Evolutionary conservation across 768 basidiomycete genomes (phyloP).

Genomic region (Phanerodontia chrysosporium): DNA sequence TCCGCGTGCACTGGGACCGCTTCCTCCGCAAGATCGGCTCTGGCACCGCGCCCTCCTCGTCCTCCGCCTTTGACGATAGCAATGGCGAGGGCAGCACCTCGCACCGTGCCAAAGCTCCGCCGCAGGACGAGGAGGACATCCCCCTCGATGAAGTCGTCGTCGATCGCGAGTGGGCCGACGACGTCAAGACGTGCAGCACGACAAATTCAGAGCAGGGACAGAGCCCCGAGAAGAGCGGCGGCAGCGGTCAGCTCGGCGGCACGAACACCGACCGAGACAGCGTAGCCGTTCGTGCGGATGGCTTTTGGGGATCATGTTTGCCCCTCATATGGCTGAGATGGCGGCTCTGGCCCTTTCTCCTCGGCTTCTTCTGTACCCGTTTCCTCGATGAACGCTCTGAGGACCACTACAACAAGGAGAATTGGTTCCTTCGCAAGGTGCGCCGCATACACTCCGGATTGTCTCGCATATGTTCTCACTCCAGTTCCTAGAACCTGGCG

Average conservation of each 20-base stretch:
- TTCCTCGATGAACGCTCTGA: constrained; percentile 58
- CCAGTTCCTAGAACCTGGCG: constrained; percentile 43
- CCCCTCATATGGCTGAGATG: constrained; percentile 45
- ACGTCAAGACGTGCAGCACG: constrained; percentile 43
- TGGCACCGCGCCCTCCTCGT: constrained; percentile 35
- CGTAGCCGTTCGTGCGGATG: constrained; percentile 27
- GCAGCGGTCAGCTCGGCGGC: constrained; percentile 32
- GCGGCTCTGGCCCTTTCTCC: constrained; percentile 50
- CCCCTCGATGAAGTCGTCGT: constrained; percentile 72
- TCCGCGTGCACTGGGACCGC: constrained; percentile 18
- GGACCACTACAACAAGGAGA: constrained; percentile 52
- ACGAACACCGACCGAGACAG: constrained; percentile 37
- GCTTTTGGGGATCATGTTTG: constrained; percentile 30
- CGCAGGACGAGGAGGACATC: constrained; percentile 18
- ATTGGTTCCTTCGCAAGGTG: constrained; percentile 67
- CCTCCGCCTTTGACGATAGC: constrained; percentile 43
- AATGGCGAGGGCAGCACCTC: constrained; percentile 13
- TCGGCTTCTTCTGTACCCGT: constrained; percentile 54
- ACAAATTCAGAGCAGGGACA: constrained; percentile 46
- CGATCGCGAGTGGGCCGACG: constrained; percentile 64
- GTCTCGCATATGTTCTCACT: neutral
- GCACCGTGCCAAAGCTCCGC: neutral
- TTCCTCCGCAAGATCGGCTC: constrained; percentile 21
- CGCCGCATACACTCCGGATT: neutral
- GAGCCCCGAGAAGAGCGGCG: constrained; percentile 46